phyloP scores from a whole-genome alignment of 2,329 filamentous ascomycete genomes.

The Aspergillus hortae region DNA sequence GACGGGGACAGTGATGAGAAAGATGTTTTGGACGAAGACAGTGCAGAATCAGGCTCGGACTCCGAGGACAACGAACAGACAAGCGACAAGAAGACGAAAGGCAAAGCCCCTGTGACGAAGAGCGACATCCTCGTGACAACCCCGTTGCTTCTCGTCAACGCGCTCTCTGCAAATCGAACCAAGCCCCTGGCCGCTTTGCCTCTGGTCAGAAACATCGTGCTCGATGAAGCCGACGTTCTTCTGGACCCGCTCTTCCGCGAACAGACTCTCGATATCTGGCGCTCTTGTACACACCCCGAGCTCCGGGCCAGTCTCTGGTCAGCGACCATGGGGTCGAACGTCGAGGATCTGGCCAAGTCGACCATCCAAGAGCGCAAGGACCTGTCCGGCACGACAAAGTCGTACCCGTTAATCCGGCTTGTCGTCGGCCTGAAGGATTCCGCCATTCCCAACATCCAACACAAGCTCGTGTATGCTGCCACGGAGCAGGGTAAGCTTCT shows the following conservation, averaged over 20 bases:
- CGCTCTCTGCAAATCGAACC: constrained; percentile 52
- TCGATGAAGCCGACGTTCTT: constrained; percentile 95
- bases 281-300: constrained; percentile 65
- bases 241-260: constrained; percentile 87
- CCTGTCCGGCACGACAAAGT: constrained; percentile 16
- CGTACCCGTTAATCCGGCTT: constrained; percentile 65
- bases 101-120: constrained; percentile 57
- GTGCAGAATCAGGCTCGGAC: constrained; percentile 32
- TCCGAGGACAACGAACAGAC: constrained; percentile 33
- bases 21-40: constrained; percentile 37
- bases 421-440: constrained; percentile 97
- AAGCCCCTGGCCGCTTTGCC: constrained; percentile 54
- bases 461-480: constrained; percentile 85
- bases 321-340: constrained; percentile 91
- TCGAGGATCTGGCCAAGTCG: constrained; percentile 73
- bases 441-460: constrained; percentile 85
- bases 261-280: constrained; percentile 82
- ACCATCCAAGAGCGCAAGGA: constrained; percentile 57
- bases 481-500: constrained; percentile 92
- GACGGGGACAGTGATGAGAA: constrained; percentile 36
- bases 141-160: constrained; percentile 72
- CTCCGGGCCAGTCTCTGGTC: constrained; percentile 85
- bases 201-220: constrained; percentile 67
- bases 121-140: constrained; percentile 79
- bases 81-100: constrained; percentile 22